A percentile compares a stretch with the other conserved stretches of the same genome.
These are phyloP conservation scores for Hypoxylon rubiginosum DNA, from an alignment of 2,329 filamentous ascomycete genomes.

Conservation along the genomic window DNA sequence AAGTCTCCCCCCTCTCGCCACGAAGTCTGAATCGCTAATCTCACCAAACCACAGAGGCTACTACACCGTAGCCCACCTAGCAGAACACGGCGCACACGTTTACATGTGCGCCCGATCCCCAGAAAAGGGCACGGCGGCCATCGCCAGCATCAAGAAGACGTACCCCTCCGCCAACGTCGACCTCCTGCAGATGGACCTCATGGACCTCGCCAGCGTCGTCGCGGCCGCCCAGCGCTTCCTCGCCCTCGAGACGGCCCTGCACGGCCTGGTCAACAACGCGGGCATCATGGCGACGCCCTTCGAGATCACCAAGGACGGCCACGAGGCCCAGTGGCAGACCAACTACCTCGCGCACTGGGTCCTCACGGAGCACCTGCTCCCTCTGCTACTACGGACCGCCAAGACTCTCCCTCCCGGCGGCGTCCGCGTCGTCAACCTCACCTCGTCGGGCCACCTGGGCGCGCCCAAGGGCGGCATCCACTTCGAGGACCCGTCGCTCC, in stretches of 20 bases:
- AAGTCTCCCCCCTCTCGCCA: constrained; percentile 15
- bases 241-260: constrained; percentile 48
- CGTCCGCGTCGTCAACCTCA: constrained; percentile 50
- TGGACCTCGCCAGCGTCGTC: constrained; percentile 54
- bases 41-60: constrained; percentile 49
- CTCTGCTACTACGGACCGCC: constrained; percentile 53
- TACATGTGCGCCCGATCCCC: constrained; percentile 57
- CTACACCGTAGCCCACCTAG: constrained; percentile 54
- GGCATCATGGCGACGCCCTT: constrained; percentile 53
- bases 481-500: constrained; percentile 43
- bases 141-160: constrained; percentile 51
- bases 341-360: constrained; percentile 61
- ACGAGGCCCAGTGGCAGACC: constrained; percentile 58
- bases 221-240: constrained; percentile 52
- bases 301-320: constrained; percentile 52
- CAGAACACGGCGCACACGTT: constrained; percentile 56
- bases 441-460: constrained; percentile 47
- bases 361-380: constrained; percentile 56
- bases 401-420: constrained; percentile 38
- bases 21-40: constrained; percentile 25
- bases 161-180: constrained; percentile 51
- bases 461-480: constrained; percentile 48
- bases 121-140: constrained; percentile 52
- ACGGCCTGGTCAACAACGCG: constrained; percentile 54
- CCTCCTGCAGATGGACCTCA: constrained; percentile 55